Conservation (phyloP, 176 grass and related monocot genomes). For the Poa annua region DNA sequence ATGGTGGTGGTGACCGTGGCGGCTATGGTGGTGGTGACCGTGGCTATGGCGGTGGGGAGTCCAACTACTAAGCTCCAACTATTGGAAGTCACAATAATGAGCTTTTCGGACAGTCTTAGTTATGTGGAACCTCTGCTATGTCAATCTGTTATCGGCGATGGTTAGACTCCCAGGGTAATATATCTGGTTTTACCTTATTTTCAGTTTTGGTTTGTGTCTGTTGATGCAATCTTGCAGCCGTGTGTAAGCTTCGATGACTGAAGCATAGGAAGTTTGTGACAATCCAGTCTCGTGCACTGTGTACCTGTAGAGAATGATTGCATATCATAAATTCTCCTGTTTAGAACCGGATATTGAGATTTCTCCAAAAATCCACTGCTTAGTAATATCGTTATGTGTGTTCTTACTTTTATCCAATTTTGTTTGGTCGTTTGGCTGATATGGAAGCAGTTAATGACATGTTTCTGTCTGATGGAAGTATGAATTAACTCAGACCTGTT, state of each 20-base stretch:
- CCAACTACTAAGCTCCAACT: background rate
- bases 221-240: background rate
- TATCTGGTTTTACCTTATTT: background rate
- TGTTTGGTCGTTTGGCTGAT: too few relatives aligned
- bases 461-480: too few relatives aligned
- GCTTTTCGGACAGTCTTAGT: constrained; percentile 39
- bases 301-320: constrained; percentile 19
- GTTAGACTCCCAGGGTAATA: background rate
- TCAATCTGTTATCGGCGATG: background rate
- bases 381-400: too few relatives aligned
- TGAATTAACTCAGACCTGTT: too few relatives aligned
- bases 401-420: too few relatives aligned
- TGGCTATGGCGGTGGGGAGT: constrained; percentile 8
- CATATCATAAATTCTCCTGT: background rate
- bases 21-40: background rate
- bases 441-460: too few relatives aligned
- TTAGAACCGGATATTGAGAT: background rate
- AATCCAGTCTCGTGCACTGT: background rate
- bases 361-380: background rate
- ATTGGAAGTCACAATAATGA: constrained; percentile 41
- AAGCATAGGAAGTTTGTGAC: background rate
- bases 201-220: constrained; percentile 11
- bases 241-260: background rate
- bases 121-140: constrained; percentile 34
- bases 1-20: background rate